Conservation (phyloP, 495 filamentous ascomycete species). For the Trichoderma orchidacearum region DNA sequence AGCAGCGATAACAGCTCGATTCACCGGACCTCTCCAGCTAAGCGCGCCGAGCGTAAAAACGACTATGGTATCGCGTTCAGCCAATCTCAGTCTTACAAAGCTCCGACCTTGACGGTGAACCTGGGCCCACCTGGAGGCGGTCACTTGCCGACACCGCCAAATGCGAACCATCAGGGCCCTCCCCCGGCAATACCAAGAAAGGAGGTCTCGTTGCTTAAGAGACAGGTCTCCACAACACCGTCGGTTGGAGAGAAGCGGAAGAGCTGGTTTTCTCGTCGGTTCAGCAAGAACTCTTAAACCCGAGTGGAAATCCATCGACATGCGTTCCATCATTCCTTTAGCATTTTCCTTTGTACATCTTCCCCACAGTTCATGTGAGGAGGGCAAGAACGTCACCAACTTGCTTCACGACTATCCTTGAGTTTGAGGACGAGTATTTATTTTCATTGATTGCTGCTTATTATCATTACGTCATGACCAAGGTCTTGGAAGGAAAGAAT, state of each 20-base stretch:
- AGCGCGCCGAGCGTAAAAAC: conserved; percentile 28
- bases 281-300: conserved; percentile 48
- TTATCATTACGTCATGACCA: not conserved
- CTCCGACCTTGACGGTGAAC: conserved; percentile 19
- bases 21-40: conserved; percentile 51
- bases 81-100: conserved; percentile 17
- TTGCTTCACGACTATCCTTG: not conserved
- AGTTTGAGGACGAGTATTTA: not conserved
- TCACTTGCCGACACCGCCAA: conserved; percentile 2
- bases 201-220: not conserved
- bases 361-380: conserved; percentile 6
- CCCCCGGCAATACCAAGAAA: not conserved
- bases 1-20: conserved; percentile 86
- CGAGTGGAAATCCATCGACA: conserved; percentile 2
- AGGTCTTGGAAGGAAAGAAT: not conserved
- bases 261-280: conserved; percentile 75
- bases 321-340: not conserved
- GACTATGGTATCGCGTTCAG: conserved; percentile 35
- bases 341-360: conserved; percentile 7
- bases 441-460: not conserved
- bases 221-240: not conserved
- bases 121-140: conserved; percentile 1
- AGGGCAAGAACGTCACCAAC: not conserved
- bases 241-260: conserved; percentile 53
- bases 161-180: conserved; percentile 2